phyloP scores from a whole-genome alignment of 2,329 filamentous ascomycete species.

The Fusarium begoniae region DNA sequence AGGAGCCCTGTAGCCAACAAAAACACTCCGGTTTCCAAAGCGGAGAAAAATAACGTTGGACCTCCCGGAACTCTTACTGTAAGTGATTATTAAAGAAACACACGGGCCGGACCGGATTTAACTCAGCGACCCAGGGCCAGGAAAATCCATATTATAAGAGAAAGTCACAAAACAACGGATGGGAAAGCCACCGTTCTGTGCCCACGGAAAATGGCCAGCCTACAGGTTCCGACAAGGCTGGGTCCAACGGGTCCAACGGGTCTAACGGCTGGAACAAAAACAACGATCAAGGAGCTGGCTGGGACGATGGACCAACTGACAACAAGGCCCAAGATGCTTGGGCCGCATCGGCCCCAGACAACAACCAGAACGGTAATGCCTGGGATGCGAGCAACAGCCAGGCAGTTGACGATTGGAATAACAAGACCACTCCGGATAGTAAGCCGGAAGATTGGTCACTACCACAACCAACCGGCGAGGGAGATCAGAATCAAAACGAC shows the following conservation, averaged over 20 bases:
- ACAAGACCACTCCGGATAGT: neutral
- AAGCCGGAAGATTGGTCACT: neutral
- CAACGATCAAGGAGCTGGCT: conserved; percentile 5
- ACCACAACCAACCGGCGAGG: conserved; percentile 1
- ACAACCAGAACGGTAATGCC: neutral
- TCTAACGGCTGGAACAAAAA: conserved; percentile 28
- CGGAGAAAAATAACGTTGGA: conserved; percentile 45
- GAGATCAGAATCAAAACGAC: neutral
- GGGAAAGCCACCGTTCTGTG: conserved; percentile 22
- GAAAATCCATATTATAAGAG: conserved; percentile 42
- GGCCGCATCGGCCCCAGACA: neutral
- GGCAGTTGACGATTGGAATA: conserved; percentile 2
- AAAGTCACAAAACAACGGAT: conserved; percentile 27
- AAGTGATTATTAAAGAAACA: neutral
- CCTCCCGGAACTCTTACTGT: conserved; percentile 36
- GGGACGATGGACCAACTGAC: neutral
- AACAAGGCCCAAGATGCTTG: neutral
- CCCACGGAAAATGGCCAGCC: conserved; percentile 18
- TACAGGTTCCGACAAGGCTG: conserved; percentile 16
- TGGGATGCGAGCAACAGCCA: conserved; percentile 14
- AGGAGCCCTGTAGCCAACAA: conserved; percentile 10
- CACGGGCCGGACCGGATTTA: neutral
- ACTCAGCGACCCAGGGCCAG: conserved; percentile 20
- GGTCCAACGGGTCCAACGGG: conserved; percentile 25
- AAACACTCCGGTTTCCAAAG: conserved; percentile 22